These are phyloP conservation scores for Cutaneotrichosporon sp. DNA, from an alignment of 1,284 basidiomycete genomes.

Conservation along the genomic window DNA sequence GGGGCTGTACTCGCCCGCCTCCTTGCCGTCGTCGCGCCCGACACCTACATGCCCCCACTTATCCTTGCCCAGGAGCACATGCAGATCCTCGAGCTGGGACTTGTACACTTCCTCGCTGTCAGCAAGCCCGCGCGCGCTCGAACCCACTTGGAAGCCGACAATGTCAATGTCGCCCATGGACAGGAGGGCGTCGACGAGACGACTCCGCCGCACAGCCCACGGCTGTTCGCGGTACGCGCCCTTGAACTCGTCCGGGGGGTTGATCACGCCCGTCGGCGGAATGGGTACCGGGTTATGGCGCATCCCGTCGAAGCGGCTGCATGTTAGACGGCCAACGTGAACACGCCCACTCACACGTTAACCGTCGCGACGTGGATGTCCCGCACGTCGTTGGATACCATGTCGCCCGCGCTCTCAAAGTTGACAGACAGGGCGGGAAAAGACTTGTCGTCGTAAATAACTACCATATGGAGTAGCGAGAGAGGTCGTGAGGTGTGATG, in stretches of 20 bases:
- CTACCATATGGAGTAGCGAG: not conserved
- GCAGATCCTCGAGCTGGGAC: constrained; percentile 59
- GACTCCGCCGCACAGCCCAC: constrained; percentile 38
- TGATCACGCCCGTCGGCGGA: constrained; percentile 23
- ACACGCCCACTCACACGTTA: constrained; percentile 34
- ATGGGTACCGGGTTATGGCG: constrained; percentile 27
- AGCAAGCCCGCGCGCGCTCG: not conserved
- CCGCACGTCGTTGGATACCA: not conserved
- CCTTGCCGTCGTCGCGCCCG: constrained; percentile 58
- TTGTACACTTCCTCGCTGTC: constrained; percentile 54
- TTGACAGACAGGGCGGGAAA: no score
- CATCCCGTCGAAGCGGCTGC: constrained; percentile 34
- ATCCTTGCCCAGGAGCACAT: constrained; percentile 53
- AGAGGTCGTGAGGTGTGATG: not conserved
- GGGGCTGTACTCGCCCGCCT: constrained; percentile 59
- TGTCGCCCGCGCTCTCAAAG: not conserved
- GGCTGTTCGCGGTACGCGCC: constrained; percentile 29
- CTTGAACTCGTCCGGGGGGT: constrained; percentile 7
- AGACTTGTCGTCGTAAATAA: not conserved
- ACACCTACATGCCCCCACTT: constrained; percentile 59
- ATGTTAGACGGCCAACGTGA: not conserved
- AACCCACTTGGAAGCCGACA: constrained; percentile 48
- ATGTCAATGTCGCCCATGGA: constrained; percentile 33
- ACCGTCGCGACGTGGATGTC: constrained; percentile 34
- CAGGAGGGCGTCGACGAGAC: constrained; percentile 35